Evolutionary conservation across 176 grass and related monocot genomes (phyloP), one percentile per base, ranked within the genome.

Genomic region (Paspalum vaginatum): DNA sequence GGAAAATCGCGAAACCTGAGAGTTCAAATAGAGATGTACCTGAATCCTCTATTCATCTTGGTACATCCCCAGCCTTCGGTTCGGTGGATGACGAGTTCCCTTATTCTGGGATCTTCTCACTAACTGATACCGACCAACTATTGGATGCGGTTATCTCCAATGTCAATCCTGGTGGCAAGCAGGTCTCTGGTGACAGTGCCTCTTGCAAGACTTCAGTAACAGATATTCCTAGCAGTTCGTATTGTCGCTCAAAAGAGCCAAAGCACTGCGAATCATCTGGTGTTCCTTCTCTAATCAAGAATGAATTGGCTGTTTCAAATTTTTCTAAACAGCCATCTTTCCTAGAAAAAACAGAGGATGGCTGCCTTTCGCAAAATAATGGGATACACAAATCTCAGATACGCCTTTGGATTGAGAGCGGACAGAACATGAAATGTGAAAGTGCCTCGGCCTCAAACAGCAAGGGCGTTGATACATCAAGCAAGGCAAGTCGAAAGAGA

Each of bases 131-230:
- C 8, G 92, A 94, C 73, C 92, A 94, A 85, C 77, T 94, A 72
- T 79, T 94, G 84, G 92, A 94, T 85, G 92, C 92, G 1, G 84
- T 94, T 70, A 79, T 94, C 68, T 87, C 86, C 13, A 94, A 87
- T 58, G 70, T 85, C 69, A 94, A 91, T 79, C 77, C 84, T 44
- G 47, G 74, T 82, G 68, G 77, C 55, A 94, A 94, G 63, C 89
- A 91, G 50, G 65, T 68, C 40, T 91, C 81, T 55, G 84, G 79
- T 73, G 86, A 87, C 50, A 84, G 68, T 68, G 53, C 83, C 49
- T 94, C 89, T 66, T 91, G 86, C 89, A 91, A 89, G 58, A 89
- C 81, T 83, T 85, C 89, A 79, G 75, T 87, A 64, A 87, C 87
- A 71, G 77, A 89, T 73, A 72, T 87, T 61, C 81, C 79, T 83